Evolutionary conservation across 2,329 filamentous ascomycete genomes (phyloP), one percentile per base, ranked within the genome.

Genomic region (Lachnellula occidentalis): DNA sequence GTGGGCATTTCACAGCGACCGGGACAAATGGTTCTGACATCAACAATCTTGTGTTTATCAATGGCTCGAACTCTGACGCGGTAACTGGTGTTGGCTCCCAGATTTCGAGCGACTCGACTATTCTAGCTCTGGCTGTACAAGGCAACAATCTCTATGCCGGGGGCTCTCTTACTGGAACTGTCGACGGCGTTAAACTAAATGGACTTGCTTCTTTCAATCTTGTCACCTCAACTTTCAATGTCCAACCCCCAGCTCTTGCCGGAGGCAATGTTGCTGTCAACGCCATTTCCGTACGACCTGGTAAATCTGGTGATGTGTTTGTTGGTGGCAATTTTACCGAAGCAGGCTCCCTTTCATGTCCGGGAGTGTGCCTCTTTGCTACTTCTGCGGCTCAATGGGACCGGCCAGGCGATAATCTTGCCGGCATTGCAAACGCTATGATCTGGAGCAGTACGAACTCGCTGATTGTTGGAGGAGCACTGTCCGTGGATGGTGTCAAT

Each of bases 151-250:
- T 97, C 4, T 97, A 86, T 66, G 90, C 89, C 22, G 94, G 92
- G 63, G 95, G 94, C 21, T 80, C 80, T 41, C 74, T 99, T 43
- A 86, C 82, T 22, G 94, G 92, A 46, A 83, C 73, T 1, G 75
- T 92, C 45, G 78, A 81, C 50, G 79, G 79, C 31, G 79, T 75
- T 21, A 72, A 73, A 15, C 75, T 96, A 50, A 82, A 79, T 57
- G 94, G 92, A 2, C 75, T 99, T 14, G 74, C 96, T 34, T 80
- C 87, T 0, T 97, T 94, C 70, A 84, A 96, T 67, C 76, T 99
- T 15, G 74, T 75, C 2, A 78, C 75, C 47, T 81, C 80, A 51
- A 76, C 78, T 2, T 91, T 88, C 63, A 74, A 76, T 53, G 78
- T 77, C 2, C 91, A 96, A 65, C 90, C 92, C 1, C 85, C 91